These are phyloP conservation scores for Clausena lansium DNA, from an alignment of 345 rosid species.

Conservation along the genomic window DNA sequence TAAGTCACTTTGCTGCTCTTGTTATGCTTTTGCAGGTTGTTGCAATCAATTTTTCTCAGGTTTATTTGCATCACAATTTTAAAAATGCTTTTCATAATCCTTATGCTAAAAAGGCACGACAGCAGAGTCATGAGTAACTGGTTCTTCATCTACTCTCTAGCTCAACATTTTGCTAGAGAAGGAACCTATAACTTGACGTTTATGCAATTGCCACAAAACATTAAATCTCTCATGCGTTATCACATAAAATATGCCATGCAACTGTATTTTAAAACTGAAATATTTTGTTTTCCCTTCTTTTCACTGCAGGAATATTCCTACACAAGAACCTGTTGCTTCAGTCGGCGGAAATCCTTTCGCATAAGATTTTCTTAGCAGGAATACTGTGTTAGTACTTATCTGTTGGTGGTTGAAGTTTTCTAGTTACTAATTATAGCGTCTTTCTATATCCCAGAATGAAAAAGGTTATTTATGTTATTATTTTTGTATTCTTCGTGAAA, in stretches of 20 bases:
- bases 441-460: background rate
- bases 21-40: background rate
- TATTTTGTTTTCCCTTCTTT: background rate
- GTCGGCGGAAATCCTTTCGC: constrained; percentile 90
- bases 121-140: background rate
- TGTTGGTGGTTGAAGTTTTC: constrained; percentile 1
- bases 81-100: background rate
- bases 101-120: background rate
- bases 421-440: constrained; percentile 1
- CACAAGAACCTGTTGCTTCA: constrained; percentile 78
- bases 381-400: background rate
- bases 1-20: constrained; percentile 36
- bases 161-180: background rate
- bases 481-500: constrained; percentile 13
- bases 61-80: background rate
- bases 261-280: background rate
- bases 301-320: constrained; percentile 49
- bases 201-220: background rate
- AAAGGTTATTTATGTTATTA: background rate
- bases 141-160: background rate
- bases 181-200: background rate
- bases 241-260: background rate
- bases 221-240: background rate
- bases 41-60: background rate
- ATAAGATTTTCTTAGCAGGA: constrained; percentile 24